A percentile compares a stretch with the other conserved stretches of the same genome.
Evolutionary conservation across 1,139 yeast species (phyloP).

Genomic region (Suzukiozyma palmioleophila): DNA sequence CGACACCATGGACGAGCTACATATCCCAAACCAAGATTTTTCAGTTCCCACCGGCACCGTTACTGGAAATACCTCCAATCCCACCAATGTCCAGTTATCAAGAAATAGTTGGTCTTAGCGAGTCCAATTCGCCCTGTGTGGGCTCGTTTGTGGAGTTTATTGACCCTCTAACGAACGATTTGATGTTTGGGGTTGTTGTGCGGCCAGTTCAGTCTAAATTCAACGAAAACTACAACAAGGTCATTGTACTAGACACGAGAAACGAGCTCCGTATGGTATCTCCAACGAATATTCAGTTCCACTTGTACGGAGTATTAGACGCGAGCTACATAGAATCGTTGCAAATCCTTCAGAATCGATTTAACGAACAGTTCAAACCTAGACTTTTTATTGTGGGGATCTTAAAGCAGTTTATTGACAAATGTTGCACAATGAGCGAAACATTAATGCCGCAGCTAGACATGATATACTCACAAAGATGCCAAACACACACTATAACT

Average conservation of each 20-base stretch:
- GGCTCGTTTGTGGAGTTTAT: constrained; percentile 36
- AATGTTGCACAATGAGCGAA: constrained; percentile 10
- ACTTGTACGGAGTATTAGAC: constrained; percentile 22
- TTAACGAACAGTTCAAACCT: constrained; percentile 13
- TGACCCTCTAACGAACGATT: constrained; percentile 9
- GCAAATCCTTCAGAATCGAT: constrained; percentile 20
- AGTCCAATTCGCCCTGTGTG: constrained; percentile 16
- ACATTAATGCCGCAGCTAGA: constrained; percentile 15
- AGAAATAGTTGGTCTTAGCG: constrained; percentile 18
- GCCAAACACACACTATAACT: constrained; percentile 13
- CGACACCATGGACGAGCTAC: not conserved
- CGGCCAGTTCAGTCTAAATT: constrained; percentile 27
- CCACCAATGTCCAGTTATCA: constrained; percentile 10
- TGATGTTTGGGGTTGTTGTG: constrained; percentile 30
- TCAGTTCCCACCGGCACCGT: not conserved
- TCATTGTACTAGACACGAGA: constrained; percentile 27
- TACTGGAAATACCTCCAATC: not conserved
- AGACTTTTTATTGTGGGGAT: constrained; percentile 17
- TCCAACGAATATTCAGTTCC: constrained; percentile 25
- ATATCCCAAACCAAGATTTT: not conserved
- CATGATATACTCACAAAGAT: constrained; percentile 21
- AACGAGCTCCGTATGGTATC: constrained; percentile 25
- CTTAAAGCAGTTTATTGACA: constrained; percentile 17
- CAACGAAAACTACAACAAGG: constrained; percentile 29
- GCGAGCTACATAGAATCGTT: constrained; percentile 16